A percentile compares a stretch with the other conserved stretches of the same genome.
These are phyloP conservation scores for Gaultheria prostrata DNA, from an alignment of 148 eudicot genomes.

Conservation along the genomic window DNA sequence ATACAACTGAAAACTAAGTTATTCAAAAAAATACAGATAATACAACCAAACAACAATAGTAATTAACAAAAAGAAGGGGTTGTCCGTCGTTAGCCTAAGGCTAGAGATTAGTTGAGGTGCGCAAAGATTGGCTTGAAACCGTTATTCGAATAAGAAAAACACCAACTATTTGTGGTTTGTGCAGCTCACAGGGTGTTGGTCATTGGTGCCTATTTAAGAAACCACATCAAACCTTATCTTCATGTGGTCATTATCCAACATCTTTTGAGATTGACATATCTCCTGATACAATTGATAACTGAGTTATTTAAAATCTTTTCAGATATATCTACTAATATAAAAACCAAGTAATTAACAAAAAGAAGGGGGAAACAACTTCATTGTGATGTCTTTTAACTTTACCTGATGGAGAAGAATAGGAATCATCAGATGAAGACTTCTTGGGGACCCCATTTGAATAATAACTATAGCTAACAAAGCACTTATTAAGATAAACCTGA, in stretches of 20 bases:
- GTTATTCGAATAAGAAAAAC: neutral
- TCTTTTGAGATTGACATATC: neutral
- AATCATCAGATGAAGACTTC: constrained; percentile 30
- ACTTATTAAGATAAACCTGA: constrained; percentile 76
- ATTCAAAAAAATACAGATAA: too few species aligned
- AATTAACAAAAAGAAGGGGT: too few species aligned
- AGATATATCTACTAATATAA: neutral
- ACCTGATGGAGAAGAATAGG: constrained; percentile 50
- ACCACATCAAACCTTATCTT: neutral
- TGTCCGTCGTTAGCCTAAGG: neutral
- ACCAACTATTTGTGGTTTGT: neutral
- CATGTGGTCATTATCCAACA: neutral
- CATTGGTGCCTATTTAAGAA: neutral
- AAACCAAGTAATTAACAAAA: neutral
- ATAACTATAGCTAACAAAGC: constrained; percentile 75
- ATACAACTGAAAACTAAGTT: too few species aligned
- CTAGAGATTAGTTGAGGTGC: neutral
- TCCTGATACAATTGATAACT: neutral
- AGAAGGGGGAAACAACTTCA: neutral
- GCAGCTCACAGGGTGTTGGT: neutral
- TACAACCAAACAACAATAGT: too few species aligned
- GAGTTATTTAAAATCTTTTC: neutral
- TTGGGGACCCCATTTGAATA: constrained; percentile 65
- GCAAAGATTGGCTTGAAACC: neutral
- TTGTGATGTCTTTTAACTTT: neutral